A percentile compares a stretch with the other conserved stretches of the same genome.
These are phyloP conservation scores for Yarrowia keelungensis DNA, from an alignment of 805 yeast species.

Conservation along the genomic window DNA sequence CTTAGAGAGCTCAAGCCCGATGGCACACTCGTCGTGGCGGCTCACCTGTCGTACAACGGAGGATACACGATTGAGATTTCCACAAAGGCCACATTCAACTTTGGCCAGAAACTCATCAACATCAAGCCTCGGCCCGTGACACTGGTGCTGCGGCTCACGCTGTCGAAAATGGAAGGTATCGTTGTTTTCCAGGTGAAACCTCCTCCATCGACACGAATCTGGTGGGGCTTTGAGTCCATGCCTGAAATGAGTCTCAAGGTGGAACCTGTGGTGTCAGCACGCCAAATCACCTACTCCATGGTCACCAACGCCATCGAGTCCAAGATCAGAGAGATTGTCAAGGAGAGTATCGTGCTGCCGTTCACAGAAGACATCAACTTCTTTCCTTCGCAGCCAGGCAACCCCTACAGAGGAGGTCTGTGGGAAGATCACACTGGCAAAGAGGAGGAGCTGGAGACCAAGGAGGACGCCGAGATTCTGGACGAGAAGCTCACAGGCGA, in stretches of 20 bases:
- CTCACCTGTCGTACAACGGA: slow-evolving; percentile 75
- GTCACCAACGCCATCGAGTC: slow-evolving; percentile 81
- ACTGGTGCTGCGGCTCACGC: slow-evolving; percentile 69
- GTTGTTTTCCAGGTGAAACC: slow-evolving; percentile 74
- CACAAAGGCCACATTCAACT: slow-evolving; percentile 75
- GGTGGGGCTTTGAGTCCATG: slow-evolving; percentile 86
- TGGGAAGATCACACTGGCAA: slow-evolving; percentile 65
- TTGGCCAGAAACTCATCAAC: slow-evolving; percentile 68
- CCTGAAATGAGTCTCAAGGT: slow-evolving; percentile 77
- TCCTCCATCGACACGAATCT: slow-evolving; percentile 87
- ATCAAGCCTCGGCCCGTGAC: slow-evolving; percentile 71
- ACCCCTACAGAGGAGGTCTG: slow-evolving; percentile 88
- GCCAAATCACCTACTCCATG: slow-evolving; percentile 77
- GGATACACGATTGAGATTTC: slow-evolving; percentile 76
- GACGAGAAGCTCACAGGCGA: slow-evolving; percentile 4
- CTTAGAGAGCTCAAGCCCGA: slow-evolving; percentile 76
- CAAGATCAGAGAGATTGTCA: slow-evolving; percentile 77
- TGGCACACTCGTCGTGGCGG: slow-evolving; percentile 70
- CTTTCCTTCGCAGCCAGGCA: slow-evolving; percentile 63
- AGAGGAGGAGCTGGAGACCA: slow-evolving; percentile 16
- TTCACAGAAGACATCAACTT: slow-evolving; percentile 87
- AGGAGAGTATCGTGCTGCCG: slow-evolving; percentile 82
- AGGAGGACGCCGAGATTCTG: not conserved
- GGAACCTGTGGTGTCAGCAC: slow-evolving; percentile 90
- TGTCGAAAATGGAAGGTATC: slow-evolving; percentile 76